Evolutionary conservation across 257 asterid genomes (phyloP).

Genomic region (Fraxinus pennsylvanica): DNA sequence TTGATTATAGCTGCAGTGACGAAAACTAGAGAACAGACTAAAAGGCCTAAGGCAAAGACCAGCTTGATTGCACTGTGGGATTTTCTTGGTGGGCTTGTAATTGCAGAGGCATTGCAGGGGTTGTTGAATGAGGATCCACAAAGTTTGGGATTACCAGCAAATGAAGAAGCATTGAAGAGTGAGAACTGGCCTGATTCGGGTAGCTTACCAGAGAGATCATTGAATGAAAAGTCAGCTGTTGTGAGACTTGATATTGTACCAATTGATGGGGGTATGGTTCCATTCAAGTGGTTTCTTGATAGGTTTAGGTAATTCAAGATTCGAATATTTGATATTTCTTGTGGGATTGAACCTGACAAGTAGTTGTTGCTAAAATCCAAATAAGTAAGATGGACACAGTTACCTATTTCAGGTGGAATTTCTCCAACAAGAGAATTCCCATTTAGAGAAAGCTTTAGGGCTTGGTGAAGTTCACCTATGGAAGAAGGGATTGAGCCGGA

Average conservation of each 20-base stretch:
- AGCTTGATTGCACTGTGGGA: conserved; percentile 65
- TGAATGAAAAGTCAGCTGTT: conserved; percentile 86
- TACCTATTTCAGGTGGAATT: conserved; percentile 71
- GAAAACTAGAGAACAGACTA: conserved; percentile 65
- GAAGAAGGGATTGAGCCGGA: conserved; percentile 78
- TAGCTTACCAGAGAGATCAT: conserved; percentile 73
- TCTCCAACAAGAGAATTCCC: conserved; percentile 57
- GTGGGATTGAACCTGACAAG: conserved; percentile 72
- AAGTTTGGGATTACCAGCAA: conserved; percentile 73
- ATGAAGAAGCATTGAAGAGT: conserved; percentile 71
- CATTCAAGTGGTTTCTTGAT: conserved; percentile 74
- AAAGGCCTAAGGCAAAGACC: conserved; percentile 69
- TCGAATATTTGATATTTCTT: conserved; percentile 57
- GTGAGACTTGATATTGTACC: conserved; percentile 81
- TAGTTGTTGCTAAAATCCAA: conserved; percentile 83
- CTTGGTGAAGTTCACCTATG: conserved; percentile 68
- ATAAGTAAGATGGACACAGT: conserved; percentile 64
- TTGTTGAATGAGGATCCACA: conserved; percentile 65
- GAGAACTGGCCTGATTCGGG: conserved; percentile 88
- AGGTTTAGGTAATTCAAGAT: conserved; percentile 75
- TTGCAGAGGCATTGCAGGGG: conserved; percentile 52
- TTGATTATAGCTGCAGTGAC: conserved; percentile 72
- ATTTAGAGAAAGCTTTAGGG: conserved; percentile 65
- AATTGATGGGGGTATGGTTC: conserved; percentile 61
- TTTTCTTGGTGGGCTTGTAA: conserved; percentile 34